phyloP scores from a whole-genome alignment of 2,329 filamentous ascomycete genomes.

The Penicillium psychrosexuale region DNA sequence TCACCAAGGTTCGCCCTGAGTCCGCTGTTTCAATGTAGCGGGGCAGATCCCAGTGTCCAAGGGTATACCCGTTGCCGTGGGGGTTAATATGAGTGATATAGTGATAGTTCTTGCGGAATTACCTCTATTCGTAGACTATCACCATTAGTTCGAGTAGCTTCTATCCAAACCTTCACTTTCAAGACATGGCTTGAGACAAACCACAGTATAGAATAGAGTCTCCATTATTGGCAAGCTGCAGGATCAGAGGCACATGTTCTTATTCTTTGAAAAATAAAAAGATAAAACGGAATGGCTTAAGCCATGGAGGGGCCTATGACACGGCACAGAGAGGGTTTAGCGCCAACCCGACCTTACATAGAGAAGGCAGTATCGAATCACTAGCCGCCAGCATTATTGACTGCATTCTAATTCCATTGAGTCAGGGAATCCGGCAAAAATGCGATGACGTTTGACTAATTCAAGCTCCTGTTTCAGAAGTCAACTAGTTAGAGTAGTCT shows the following conservation, averaged over 20 bases:
- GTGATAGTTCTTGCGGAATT: background rate
- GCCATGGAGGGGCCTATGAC: conserved; percentile 12
- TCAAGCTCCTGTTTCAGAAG: background rate
- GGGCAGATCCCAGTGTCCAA: conserved; percentile 36
- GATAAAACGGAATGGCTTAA: conserved; percentile 10
- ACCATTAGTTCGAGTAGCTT: background rate
- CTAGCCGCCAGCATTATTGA: conserved; percentile 10
- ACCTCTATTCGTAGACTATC: background rate
- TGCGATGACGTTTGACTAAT: background rate
- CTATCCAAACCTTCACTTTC: background rate
- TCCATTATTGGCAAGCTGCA: conserved; percentile 1
- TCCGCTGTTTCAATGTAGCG: conserved; percentile 33
- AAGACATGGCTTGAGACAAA: background rate
- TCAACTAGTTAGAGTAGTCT: background rate
- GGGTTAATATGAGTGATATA: conserved; percentile 18
- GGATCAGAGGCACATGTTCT: background rate
- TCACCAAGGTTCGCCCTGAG: conserved; percentile 32
- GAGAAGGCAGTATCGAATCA: conserved; percentile 6
- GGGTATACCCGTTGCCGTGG: conserved; percentile 31
- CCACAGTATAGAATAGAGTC: too few relatives aligned
- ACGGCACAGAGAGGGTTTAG: conserved; percentile 23
- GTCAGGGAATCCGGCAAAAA: conserved; percentile 1
- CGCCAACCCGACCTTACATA: conserved; percentile 22
- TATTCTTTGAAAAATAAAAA: background rate
- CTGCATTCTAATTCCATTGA: conserved; percentile 7